A percentile compares a stretch with the other conserved stretches of the same genome.
Conservation (phyloP, 2,329 filamentous ascomycete genomes). For the Colletotrichum abscissum region DNA sequence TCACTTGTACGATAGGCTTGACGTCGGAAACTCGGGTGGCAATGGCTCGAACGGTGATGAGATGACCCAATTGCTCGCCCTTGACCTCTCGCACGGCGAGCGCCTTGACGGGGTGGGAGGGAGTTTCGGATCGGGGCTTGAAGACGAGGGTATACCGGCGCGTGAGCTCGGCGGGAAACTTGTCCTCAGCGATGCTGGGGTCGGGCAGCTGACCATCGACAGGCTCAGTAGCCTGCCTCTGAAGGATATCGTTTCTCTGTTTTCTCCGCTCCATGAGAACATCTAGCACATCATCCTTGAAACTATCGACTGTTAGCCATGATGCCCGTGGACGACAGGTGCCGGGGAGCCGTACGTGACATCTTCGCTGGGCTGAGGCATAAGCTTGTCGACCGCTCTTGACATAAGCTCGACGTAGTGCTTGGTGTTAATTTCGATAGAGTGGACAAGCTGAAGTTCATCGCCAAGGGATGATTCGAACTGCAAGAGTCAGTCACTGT, state of each 20-base stretch:
- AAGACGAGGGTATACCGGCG: constrained; percentile 96
- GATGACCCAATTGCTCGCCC: constrained; percentile 89
- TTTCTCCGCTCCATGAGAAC: constrained; percentile 94
- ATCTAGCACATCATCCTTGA: constrained; percentile 97
- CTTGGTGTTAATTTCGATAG: constrained; percentile 90
- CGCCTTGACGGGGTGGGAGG: constrained; percentile 70
- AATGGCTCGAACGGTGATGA: constrained; percentile 95
- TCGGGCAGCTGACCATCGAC: constrained; percentile 63
- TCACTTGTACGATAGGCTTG: constrained; percentile 97
- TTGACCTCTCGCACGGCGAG: constrained; percentile 94
- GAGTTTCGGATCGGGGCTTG: constrained; percentile 84
- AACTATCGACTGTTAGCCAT: constrained; percentile 60
- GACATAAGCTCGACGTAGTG: constrained; percentile 96
- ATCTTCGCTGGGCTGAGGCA: constrained; percentile 83
- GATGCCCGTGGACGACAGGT: not conserved
- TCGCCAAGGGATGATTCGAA: constrained; percentile 80
- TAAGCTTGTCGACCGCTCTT: constrained; percentile 84
- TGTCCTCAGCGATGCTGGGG: constrained; percentile 73
- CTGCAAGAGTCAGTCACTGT: constrained; percentile 58
- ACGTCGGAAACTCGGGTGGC: constrained; percentile 96
- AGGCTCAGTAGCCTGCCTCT: constrained; percentile 60
- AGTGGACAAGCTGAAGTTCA: constrained; percentile 80
- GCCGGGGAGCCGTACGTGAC: constrained; percentile 69
- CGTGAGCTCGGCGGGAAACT: constrained; percentile 92
- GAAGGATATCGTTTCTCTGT: constrained; percentile 83